Conservation (phyloP, 306 rosid genomes). For the Comarum palustre region DNA sequence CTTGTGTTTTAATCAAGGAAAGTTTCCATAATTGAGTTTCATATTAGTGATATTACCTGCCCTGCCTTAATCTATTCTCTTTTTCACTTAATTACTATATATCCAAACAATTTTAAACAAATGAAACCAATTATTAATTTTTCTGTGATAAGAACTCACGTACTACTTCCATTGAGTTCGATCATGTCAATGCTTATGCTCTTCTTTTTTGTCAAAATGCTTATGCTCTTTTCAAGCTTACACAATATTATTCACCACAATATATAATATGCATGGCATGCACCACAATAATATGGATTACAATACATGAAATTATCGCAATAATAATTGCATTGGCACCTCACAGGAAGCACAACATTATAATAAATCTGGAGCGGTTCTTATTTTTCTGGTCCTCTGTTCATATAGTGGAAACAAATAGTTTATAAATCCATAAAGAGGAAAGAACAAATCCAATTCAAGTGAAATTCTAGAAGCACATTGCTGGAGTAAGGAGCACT, state of each 20-base stretch:
- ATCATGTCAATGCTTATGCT: slow-evolving; percentile 8
- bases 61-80: neutral
- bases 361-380: slow-evolving; percentile 5
- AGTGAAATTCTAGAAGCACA: neutral
- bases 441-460: neutral
- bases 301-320: neutral
- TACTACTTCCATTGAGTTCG: neutral
- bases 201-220: no score
- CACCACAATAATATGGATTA: neutral
- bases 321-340: neutral
- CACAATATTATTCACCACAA: neutral
- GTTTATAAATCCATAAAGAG: neutral
- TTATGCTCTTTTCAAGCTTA: no score
- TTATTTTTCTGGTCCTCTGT: no score
- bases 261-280: no score
- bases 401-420: neutral
- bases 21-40: slow-evolving; percentile 40
- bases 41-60: no score
- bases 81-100: no score
- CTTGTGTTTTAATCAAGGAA: slow-evolving; percentile 5
- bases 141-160: neutral
- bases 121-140: no score
- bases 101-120: no score
- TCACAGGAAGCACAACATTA: slow-evolving; percentile 12
- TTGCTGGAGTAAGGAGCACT: neutral